Percentiles rank a stretch among this genome's conserved stretches.
Evolutionary conservation across 805 yeast genomes (phyloP).

Genomic region (Saccharomyces mikatae): DNA sequence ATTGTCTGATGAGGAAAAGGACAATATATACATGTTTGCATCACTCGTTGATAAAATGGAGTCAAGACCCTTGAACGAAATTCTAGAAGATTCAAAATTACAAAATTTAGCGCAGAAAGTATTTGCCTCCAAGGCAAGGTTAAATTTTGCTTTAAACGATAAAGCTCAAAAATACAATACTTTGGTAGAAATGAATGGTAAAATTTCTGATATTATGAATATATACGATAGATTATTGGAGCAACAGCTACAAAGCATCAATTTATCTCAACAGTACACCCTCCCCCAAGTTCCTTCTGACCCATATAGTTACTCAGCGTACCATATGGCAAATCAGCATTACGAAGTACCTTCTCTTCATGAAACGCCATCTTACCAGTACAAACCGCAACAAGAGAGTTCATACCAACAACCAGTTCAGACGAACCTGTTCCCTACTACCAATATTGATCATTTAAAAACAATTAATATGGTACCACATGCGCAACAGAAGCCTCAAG

Average conservation of each 20-base stretch:
- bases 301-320: constrained; percentile 12
- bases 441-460: background rate
- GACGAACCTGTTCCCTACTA: background rate
- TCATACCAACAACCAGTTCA: constrained; percentile 6
- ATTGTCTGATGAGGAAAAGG: constrained; percentile 44
- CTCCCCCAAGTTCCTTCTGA: constrained; percentile 22
- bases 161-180: constrained; percentile 55
- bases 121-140: constrained; percentile 56
- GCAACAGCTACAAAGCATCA: constrained; percentile 37
- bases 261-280: constrained; percentile 25
- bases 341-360: constrained; percentile 7
- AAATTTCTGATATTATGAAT: constrained; percentile 65
- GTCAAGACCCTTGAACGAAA: constrained; percentile 38
- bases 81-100: constrained; percentile 28
- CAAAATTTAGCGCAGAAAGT: constrained; percentile 47
- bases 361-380: constrained; percentile 7
- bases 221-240: constrained; percentile 74
- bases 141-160: constrained; percentile 50
- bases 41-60: constrained; percentile 51
- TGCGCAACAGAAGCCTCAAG: background rate
- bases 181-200: constrained; percentile 65
- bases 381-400: constrained; percentile 5
- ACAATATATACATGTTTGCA: constrained; percentile 58
- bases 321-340: constrained; percentile 5
- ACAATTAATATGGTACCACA: background rate